Evolutionary conservation across 2,329 filamentous ascomycete species (phyloP).

Genomic region (Leptoxyphium fumago): DNA sequence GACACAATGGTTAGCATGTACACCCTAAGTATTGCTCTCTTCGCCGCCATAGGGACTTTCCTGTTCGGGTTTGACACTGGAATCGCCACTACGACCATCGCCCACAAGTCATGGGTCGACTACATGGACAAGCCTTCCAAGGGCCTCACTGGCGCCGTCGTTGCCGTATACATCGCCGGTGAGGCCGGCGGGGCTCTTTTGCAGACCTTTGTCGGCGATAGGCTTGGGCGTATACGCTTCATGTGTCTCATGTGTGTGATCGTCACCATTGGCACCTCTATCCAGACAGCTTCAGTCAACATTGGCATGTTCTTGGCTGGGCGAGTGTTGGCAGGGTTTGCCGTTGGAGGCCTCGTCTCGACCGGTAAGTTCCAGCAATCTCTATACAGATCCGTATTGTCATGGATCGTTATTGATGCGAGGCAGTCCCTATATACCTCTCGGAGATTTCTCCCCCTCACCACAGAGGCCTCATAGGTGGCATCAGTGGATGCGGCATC

Average conservation of each 20-base stretch:
- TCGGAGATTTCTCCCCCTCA: conserved; percentile 35
- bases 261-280: conserved; percentile 38
- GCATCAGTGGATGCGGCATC: conserved; percentile 36
- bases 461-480: conserved; percentile 37
- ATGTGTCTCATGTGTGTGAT: conserved; percentile 34
- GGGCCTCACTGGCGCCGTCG: conserved; percentile 41
- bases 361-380: neutral
- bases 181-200: conserved; percentile 38
- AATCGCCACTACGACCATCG: conserved; percentile 47
- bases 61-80: conserved; percentile 47
- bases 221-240: conserved; percentile 22
- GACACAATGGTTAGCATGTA: conserved; percentile 27
- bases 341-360: conserved; percentile 15
- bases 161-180: conserved; percentile 43
- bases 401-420: conserved; percentile 25
- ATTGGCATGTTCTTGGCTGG: conserved; percentile 19
- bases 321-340: conserved; percentile 15
- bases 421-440: conserved; percentile 41
- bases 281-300: conserved; percentile 41
- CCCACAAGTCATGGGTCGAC: conserved; percentile 43
- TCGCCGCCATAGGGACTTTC: conserved; percentile 45
- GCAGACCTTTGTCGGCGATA: conserved; percentile 41
- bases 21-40: conserved; percentile 37
- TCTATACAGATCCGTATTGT: neutral
- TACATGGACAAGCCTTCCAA: conserved; percentile 43